These are phyloP conservation scores for Schoenoplectus triqueter DNA, from an alignment of 202 grass and related monocot genomes.

Conservation along the genomic window DNA sequence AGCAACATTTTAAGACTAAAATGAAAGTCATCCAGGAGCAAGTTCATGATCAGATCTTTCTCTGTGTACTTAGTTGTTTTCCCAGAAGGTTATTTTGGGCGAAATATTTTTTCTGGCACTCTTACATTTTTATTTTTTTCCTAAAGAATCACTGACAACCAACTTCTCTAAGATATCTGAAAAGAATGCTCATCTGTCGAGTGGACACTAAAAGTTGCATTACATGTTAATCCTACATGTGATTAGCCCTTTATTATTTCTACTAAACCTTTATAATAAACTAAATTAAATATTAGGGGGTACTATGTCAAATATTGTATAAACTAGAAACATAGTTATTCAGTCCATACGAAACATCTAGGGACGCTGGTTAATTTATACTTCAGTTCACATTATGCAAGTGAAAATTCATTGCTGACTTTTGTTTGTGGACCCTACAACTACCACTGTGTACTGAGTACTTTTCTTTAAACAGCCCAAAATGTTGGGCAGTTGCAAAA, in stretches of 20 bases:
- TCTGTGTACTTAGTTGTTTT: constrained; percentile 14
- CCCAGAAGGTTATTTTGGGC: not conserved
- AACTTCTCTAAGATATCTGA: not conserved
- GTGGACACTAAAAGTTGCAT: not conserved
- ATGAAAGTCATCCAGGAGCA: constrained; percentile 82
- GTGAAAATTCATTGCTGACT: not conserved
- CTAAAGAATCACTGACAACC: not conserved
- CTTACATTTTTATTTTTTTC: not conserved
- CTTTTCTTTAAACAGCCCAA: constrained; percentile 1
- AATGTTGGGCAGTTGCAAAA: not conserved
- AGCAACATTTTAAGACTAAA: constrained; percentile 66
- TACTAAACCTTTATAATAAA: not conserved
- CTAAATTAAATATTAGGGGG: not conserved
- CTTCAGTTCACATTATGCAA: not conserved
- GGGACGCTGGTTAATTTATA: not conserved
- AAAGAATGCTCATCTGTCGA: not conserved
- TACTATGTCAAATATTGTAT: no score
- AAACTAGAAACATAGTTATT: not conserved
- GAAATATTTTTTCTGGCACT: not conserved
- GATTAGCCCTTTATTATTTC: constrained; percentile 17
- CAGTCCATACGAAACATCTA: not conserved
- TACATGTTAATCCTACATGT: not conserved
- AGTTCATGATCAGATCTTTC: constrained; percentile 72
- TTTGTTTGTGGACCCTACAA: not conserved
- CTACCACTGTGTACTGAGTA: not conserved